Conservation (phyloP, 441 rosid genomes). For the Codiaeum variegatum region DNA sequence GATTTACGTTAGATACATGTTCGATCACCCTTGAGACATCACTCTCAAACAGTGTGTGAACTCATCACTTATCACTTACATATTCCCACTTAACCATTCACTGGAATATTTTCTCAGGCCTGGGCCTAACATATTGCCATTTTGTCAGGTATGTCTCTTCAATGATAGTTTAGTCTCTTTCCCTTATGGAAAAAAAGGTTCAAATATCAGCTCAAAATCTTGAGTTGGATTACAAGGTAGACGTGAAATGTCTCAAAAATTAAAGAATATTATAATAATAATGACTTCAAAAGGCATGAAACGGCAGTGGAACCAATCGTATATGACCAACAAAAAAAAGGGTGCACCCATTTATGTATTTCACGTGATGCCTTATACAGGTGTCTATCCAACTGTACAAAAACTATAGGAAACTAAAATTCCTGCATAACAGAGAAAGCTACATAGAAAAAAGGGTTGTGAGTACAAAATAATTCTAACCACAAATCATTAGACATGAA, state of each 20-base stretch:
- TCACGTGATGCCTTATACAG: not conserved
- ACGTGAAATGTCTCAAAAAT: no score
- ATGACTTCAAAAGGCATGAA: constrained; percentile 1
- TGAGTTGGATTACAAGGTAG: no score
- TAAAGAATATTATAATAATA: not conserved
- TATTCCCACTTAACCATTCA: no score
- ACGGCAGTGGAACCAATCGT: not conserved
- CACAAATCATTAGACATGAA: constrained; percentile 2
- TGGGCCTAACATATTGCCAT: no score
- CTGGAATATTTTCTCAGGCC: no score
- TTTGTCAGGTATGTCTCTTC: no score
- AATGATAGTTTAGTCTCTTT: no score
- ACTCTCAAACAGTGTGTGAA: no score
- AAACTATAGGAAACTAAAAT: not conserved
- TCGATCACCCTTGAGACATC: no score
- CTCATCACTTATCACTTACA: no score
- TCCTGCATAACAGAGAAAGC: not conserved
- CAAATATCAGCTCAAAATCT: not conserved
- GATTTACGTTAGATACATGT: no score
- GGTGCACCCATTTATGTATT: not conserved
- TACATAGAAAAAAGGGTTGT: not conserved
- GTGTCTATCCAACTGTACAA: not conserved
- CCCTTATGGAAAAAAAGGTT: no score
- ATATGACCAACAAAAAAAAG: not conserved
- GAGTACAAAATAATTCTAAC: not conserved